Evolutionary conservation across 1,284 basidiomycete genomes (phyloP).

Genomic region (Sanghuangporus baumii): DNA sequence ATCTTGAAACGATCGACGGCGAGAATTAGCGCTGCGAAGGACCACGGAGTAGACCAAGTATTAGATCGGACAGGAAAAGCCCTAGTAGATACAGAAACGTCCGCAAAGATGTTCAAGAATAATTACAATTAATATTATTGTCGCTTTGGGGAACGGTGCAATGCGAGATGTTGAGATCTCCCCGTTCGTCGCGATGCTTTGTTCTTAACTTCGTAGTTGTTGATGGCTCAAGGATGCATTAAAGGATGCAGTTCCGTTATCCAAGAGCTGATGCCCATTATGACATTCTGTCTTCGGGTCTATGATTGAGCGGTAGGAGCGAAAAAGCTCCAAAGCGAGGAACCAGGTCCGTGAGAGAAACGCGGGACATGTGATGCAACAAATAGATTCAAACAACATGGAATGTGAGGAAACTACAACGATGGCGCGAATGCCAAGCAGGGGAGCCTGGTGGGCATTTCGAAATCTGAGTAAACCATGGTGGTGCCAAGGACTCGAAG

Average conservation of each 20-base stretch:
- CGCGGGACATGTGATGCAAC: background rate
- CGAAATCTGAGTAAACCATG: background rate
- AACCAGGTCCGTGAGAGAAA: background rate
- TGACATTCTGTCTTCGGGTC: background rate
- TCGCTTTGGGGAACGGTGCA: background rate
- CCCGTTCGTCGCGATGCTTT: too few species aligned
- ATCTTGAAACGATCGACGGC: background rate
- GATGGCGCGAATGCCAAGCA: background rate
- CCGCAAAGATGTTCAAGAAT: background rate
- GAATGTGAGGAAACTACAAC: background rate
- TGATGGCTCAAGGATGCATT: too few species aligned
- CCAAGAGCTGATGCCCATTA: background rate
- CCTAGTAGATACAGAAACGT: background rate
- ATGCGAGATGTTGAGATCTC: too few species aligned
- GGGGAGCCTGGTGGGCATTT: background rate
- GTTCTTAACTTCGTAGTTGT: too few species aligned
- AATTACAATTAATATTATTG: background rate
- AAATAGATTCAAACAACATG: background rate
- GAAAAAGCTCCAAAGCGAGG: background rate
- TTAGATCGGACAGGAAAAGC: background rate
- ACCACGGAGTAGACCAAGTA: background rate
- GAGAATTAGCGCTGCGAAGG: background rate
- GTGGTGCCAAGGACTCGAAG: constrained; percentile 2
- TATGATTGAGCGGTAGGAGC: background rate
- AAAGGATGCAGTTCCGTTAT: too few species aligned